Evolutionary conservation across 83 land plant species (phyloP), one percentile per base, ranked within the genome.

Genomic region (Thuja plicata): DNA sequence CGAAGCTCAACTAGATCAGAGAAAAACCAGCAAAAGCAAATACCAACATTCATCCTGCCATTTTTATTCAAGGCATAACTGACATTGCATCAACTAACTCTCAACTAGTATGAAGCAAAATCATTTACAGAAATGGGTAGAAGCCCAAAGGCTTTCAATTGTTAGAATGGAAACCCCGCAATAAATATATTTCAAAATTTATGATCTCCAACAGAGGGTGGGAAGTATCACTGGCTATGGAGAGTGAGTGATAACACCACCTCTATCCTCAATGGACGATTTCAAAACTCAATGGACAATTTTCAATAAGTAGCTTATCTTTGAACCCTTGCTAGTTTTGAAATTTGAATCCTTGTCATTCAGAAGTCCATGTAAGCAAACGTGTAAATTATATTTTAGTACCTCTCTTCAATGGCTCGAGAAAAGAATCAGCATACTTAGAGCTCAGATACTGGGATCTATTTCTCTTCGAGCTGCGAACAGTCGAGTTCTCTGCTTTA

Each of bases 361-460:
- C 77, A 27, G n/a, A 73, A 73, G n/a, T 73, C 30, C 41, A 80
- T 12, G 27, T 1, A 16, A 19, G 8, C 19, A 9, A 38, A 80
- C 0, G 41, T 80, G 21, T 41, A 8, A 41, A 80, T 24, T 80
- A 80, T 80, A 48, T 38, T 41, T 43, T 80, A 40, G 84, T 41
- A 80, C 84, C 84, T 80, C 46, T 38, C 82, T 80, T 80, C 84
- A 35, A 40, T 21, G n/a, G 30, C 46, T 80, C 48, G 5, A 80
- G n/a, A 41, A 80, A n/a, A 80, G 84, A 80, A 19, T 80, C 46
- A 80, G 46, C 43, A 80, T 80, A 80, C 84, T 80, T 80, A 19
- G 24, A 41, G 8, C 19, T 19, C 46, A 80, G 27, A 16, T 12
- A 38, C 48, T 80, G 46, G 48, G 84, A 17, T 80, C 84, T 80